Percentiles rank a stretch among this genome's conserved stretches.
phyloP scores from a whole-genome alignment of 768 basidiomycete genomes.

The Calocera viscosa region DNA sequence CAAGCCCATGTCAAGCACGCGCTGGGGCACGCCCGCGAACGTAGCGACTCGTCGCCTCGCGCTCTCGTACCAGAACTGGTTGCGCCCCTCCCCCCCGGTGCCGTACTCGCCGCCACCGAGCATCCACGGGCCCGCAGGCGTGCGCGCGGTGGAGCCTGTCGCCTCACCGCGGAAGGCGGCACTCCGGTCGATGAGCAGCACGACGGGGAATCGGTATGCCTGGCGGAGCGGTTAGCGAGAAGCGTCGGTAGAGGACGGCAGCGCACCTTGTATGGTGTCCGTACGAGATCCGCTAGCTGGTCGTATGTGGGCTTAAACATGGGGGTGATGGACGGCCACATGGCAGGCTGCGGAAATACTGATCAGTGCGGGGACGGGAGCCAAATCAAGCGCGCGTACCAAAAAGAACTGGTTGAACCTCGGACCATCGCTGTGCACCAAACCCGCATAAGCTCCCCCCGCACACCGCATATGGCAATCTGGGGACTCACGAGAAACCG shows the following conservation, averaged over 20 bases:
- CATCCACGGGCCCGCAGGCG: slow-evolving; percentile 46
- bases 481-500: slow-evolving; percentile 21
- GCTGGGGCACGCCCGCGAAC: slow-evolving; percentile 43
- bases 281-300: background rate
- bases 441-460: slow-evolving; percentile 25
- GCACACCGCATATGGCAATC: background rate
- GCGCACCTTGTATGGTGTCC: slow-evolving; percentile 3
- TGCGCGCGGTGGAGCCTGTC: slow-evolving; percentile 57
- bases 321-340: slow-evolving; percentile 5
- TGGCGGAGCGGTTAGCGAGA: background rate
- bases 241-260: background rate
- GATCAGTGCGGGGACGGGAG: too few relatives aligned
- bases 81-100: slow-evolving; percentile 30
- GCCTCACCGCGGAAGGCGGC: slow-evolving; percentile 56
- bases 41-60: slow-evolving; percentile 50
- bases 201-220: slow-evolving; percentile 59
- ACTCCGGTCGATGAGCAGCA: slow-evolving; percentile 60
- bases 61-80: slow-evolving; percentile 61
- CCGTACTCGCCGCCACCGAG: slow-evolving; percentile 31
- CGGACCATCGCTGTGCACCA: slow-evolving; percentile 48
- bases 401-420: slow-evolving; percentile 69
- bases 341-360: background rate
- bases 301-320: slow-evolving; percentile 3
- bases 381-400: slow-evolving; percentile 34
- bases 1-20: slow-evolving; percentile 20